Percentiles rank a stretch among this genome's conserved stretches.
Evolutionary conservation across 495 filamentous ascomycete species (phyloP).

Genomic region (Hamigera avellanea): DNA sequence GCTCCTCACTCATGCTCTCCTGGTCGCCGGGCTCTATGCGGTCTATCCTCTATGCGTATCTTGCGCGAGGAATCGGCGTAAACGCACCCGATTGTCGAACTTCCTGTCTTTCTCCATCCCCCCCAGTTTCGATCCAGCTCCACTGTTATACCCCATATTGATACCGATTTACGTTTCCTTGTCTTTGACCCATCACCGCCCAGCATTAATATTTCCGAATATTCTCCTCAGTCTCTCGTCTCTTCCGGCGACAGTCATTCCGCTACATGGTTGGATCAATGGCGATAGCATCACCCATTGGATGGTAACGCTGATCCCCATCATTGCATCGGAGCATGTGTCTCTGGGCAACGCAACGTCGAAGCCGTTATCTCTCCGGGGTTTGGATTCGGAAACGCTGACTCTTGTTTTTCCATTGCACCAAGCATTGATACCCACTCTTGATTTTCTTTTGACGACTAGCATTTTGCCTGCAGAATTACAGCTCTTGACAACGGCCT

Average conservation of each 20-base stretch:
- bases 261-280: constrained; percentile 39
- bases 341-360: constrained; percentile 15
- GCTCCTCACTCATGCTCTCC: constrained; percentile 29
- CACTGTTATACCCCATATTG: constrained; percentile 72
- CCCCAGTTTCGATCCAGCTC: constrained; percentile 76
- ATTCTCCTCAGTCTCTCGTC: constrained; percentile 70
- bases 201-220: constrained; percentile 57
- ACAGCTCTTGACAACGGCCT: constrained; percentile 67
- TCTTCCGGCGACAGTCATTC: constrained; percentile 62
- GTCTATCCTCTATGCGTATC: constrained; percentile 33
- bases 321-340: constrained; percentile 38
- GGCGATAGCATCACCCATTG: constrained; percentile 58
- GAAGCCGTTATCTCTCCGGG: constrained; percentile 26
- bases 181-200: constrained; percentile 49
- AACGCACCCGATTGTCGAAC: constrained; percentile 12
- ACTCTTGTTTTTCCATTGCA: constrained; percentile 75
- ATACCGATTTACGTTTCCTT: constrained; percentile 70
- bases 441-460: constrained; percentile 74
- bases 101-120: constrained; percentile 44
- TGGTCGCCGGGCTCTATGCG: constrained; percentile 31
- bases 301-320: constrained; percentile 53
- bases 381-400: constrained; percentile 47
- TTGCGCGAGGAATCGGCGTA: not conserved
- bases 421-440: constrained; percentile 59
- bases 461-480: constrained; percentile 78